Base-by-base conservation (phyloP, 2,329 filamentous ascomycete genomes). In the Phialophora expanda region DNA sequence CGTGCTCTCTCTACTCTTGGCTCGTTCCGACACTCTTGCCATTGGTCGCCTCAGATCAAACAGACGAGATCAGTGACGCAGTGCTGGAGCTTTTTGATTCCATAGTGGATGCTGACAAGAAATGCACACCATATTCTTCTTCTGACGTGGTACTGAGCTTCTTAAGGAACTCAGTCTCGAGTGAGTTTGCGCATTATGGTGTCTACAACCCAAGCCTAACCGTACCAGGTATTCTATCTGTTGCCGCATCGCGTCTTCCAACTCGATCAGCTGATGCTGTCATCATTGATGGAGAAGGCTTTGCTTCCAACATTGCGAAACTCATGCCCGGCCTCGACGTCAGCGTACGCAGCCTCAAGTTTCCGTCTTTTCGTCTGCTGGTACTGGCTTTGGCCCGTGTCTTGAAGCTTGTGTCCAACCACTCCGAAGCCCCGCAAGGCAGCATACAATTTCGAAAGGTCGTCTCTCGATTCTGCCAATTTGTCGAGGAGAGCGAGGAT, bases 1-100 rank as follows among this genome's bases (percentile, higher is more conserved):
- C 79, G 38, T 81, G 81, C 4, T 84, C 82, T 5, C 77, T 88
- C 26, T 80, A 84, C 66, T 75, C 85, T 26, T 85, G 83, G 82
- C 75, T 89, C 34, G 75, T 85, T 46, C 80, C 85, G 17, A 83
- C 82, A 59, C 73, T 88, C 34, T 74, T 87, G 57, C 77, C 79
- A 38, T 71, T 87, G 46, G 75, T 82, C 54, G 77, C 63, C 32
- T 63, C 62, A 17, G 26, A 44, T n/a, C 54, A 62, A 30, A 38
- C 57, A 34, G 53, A 50, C 20, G 56, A 55, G 4, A 51, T 61
- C 30, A 57, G 61, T 41, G 62, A 69, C 53, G 46, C 53, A 17
- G 57, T 67, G 22, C 56, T 64, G 4, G 50, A 53, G 9, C 24
- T 69, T 22, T 63, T 64, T 48, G 38, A 60, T 44, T 34, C 61